Conservation (phyloP, 2,329 filamentous ascomycete genomes). For the Nemania sp. region DNA sequence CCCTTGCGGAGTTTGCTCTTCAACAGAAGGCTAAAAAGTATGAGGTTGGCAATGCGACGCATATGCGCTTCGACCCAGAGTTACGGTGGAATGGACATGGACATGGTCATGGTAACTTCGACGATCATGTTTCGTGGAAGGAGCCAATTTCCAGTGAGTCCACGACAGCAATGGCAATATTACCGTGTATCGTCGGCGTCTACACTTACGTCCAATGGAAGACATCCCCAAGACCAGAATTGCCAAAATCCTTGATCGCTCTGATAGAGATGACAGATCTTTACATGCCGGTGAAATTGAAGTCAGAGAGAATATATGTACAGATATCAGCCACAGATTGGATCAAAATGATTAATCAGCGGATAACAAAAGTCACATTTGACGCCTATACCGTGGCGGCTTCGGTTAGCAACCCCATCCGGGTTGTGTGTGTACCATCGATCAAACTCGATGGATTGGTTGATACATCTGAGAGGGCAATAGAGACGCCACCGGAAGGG, state of each 20-base stretch:
- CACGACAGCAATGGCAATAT: background rate
- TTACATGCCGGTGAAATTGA: background rate
- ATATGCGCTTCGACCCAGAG: too few species aligned
- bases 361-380: background rate
- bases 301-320: background rate
- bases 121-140: constrained; percentile 6
- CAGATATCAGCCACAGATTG: background rate
- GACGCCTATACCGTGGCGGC: background rate
- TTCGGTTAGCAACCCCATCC: background rate
- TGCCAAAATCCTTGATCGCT: background rate
- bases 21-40: too few species aligned
- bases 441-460: too few species aligned
- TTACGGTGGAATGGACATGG: too few species aligned
- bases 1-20: too few species aligned
- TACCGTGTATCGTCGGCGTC: background rate
- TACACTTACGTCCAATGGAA: too few species aligned
- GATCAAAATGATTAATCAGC: too few species aligned
- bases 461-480: too few species aligned
- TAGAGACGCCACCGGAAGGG: too few species aligned
- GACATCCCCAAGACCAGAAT: background rate
- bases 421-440: constrained; percentile 1
- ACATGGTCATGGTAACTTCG: too few species aligned
- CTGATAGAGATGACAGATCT: background rate
- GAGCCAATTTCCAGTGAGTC: background rate
- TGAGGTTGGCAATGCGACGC: too few species aligned